phyloP scores from a whole-genome alignment of 1,284 basidiomycete species.

The Cryptococcus depauperatus region DNA sequence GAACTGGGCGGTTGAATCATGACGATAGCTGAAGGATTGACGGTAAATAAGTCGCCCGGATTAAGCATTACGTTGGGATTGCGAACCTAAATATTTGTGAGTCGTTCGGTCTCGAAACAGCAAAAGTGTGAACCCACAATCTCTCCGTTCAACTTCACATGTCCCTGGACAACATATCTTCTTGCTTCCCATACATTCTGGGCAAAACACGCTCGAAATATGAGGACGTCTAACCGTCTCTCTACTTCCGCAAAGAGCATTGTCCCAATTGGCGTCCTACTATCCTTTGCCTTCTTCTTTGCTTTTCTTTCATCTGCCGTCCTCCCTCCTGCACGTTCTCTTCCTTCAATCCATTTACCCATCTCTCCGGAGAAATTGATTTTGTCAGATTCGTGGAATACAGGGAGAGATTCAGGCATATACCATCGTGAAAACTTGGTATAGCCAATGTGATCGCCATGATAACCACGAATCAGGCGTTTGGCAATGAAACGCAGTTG shows the following conservation, averaged over 20 bases:
- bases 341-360: conserved; percentile 53
- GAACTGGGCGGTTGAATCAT: conserved; percentile 50
- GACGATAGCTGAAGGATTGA: conserved; percentile 71
- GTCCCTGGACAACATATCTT: conserved; percentile 74
- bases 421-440: conserved; percentile 94
- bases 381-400: conserved; percentile 57
- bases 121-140: conserved; percentile 53
- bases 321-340: conserved; percentile 33
- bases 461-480: conserved; percentile 84
- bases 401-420: conserved; percentile 76
- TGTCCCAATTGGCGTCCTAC: conserved; percentile 64
- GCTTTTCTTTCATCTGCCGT: conserved; percentile 46
- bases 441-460: conserved; percentile 90
- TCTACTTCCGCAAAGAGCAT: conserved; percentile 93
- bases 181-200: conserved; percentile 84
- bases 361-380: conserved; percentile 31
- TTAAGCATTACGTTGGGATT: conserved; percentile 84
- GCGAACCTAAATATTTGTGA: conserved; percentile 52
- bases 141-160: conserved; percentile 82
- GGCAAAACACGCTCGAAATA: conserved; percentile 88
- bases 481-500: conserved; percentile 90
- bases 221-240: conserved; percentile 79
- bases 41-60: conserved; percentile 88
- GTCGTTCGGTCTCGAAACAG: not conserved
- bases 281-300: conserved; percentile 53